phyloP scores from a whole-genome alignment of 495 filamentous ascomycete genomes.

The Aspergillus incahuasiensis region DNA sequence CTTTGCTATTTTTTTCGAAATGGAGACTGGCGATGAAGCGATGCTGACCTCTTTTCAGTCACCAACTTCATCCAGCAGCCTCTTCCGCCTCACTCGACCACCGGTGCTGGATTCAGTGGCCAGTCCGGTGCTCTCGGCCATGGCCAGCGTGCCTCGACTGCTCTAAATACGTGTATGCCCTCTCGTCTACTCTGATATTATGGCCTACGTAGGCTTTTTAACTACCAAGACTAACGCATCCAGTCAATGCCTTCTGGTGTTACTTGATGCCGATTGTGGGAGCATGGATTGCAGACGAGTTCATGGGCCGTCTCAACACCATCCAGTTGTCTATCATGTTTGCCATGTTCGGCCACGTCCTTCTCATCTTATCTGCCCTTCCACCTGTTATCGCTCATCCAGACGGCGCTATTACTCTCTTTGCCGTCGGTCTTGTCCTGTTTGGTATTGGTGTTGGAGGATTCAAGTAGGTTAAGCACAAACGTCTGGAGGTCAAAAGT shows the following conservation, averaged over 20 bases:
- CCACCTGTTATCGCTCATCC: constrained; percentile 56
- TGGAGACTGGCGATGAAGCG: background rate
- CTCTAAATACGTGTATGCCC: constrained; percentile 47
- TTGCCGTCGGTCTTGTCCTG: constrained; percentile 56
- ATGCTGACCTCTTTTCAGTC: constrained; percentile 24
- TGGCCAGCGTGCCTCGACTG: constrained; percentile 62
- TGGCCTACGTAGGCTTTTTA: background rate
- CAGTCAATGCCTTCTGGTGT: constrained; percentile 68
- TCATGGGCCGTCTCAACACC: constrained; percentile 66
- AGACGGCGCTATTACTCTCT: constrained; percentile 46
- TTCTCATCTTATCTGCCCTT: constrained; percentile 58
- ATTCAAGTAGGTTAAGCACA: constrained; percentile 43
- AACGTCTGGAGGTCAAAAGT: too few relatives aligned
- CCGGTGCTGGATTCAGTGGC: constrained; percentile 56
- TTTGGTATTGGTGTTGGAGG: constrained; percentile 49
- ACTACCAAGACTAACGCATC: background rate
- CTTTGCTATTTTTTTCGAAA: background rate
- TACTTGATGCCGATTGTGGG: constrained; percentile 65
- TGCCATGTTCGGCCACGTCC: constrained; percentile 61
- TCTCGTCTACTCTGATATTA: background rate
- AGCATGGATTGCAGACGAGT: constrained; percentile 69
- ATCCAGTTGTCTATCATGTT: constrained; percentile 55
- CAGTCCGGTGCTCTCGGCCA: constrained; percentile 58
- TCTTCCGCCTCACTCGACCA: constrained; percentile 55
- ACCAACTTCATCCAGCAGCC: constrained; percentile 67